These are phyloP conservation scores for Hyaloscypha hepaticicola DNA, from an alignment of 495 filamentous ascomycete species.

Conservation along the genomic window DNA sequence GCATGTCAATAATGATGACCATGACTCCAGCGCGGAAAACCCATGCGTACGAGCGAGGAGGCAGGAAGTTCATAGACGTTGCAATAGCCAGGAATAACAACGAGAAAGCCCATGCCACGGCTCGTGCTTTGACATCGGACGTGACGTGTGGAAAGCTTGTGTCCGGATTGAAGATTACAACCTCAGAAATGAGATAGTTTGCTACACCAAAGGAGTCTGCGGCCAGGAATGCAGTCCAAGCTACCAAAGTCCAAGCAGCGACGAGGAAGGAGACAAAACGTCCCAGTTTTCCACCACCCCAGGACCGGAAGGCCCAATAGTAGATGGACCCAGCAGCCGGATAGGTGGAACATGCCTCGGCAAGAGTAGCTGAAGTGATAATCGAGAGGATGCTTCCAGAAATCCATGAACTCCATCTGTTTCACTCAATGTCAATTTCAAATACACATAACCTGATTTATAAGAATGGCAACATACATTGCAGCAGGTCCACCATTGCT, in stretches of 20 bases:
- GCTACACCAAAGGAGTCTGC: slow-evolving; percentile 41
- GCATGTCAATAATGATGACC: slow-evolving; percentile 37
- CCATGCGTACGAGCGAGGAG: slow-evolving; percentile 38
- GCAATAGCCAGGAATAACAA: slow-evolving; percentile 36
- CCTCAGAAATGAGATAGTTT: slow-evolving; percentile 38
- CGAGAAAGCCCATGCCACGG: slow-evolving; percentile 38
- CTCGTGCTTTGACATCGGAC: slow-evolving; percentile 36
- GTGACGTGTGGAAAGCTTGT: slow-evolving; percentile 37
- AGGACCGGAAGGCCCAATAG: slow-evolving; percentile 42
- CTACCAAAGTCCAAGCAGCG: slow-evolving; percentile 40
- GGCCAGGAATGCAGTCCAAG: slow-evolving; percentile 39
- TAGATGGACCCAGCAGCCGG: slow-evolving; percentile 41
- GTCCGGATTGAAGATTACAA: slow-evolving; percentile 36
- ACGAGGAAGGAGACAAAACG: slow-evolving; percentile 39
- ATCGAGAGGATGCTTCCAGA: slow-evolving; percentile 39
- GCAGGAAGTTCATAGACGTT: slow-evolving; percentile 38
- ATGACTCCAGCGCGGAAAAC: slow-evolving; percentile 40
- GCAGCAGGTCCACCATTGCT: slow-evolving; percentile 38
- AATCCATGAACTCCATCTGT: slow-evolving; percentile 39
- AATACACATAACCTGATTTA: neutral
- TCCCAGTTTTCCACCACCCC: slow-evolving; percentile 35
- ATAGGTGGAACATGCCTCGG: slow-evolving; percentile 39
- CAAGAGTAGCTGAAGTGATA: slow-evolving; percentile 39
- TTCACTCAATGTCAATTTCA: neutral
- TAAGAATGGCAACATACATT: slow-evolving; percentile 22